Conservation (phyloP, 2,329 filamentous ascomycete species). For the Dryadomyces sulphureus region DNA sequence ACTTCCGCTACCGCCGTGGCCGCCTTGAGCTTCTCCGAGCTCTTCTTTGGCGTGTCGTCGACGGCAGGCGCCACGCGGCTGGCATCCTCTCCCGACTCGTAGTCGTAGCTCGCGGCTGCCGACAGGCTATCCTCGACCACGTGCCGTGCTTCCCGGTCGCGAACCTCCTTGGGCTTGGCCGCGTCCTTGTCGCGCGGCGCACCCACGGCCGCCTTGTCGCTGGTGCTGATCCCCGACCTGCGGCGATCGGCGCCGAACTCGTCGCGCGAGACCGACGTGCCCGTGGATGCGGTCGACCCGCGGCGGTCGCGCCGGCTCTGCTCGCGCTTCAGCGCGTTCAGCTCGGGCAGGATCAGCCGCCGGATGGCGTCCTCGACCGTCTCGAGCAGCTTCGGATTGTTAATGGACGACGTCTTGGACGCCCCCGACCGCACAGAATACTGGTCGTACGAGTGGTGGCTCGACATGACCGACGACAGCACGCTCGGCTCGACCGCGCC, state of each 20-base stretch:
- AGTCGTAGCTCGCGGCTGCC: conserved; percentile 19
- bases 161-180: conserved; percentile 25
- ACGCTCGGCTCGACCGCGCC: conserved; percentile 35
- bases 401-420: conserved; percentile 56
- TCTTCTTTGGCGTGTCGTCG: conserved; percentile 30
- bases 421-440: conserved; percentile 34
- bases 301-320: conserved; percentile 62
- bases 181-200: conserved; percentile 3
- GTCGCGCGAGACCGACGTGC: conserved; percentile 37
- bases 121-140: conserved; percentile 33
- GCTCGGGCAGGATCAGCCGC: conserved; percentile 75
- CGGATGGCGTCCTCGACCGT: conserved; percentile 90
- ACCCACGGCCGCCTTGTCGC: conserved; percentile 30
- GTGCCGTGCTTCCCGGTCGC: conserved; percentile 40
- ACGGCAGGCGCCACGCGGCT: conserved; percentile 8
- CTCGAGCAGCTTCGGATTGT: conserved; percentile 80
- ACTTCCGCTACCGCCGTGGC: too few species aligned
- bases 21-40: conserved; percentile 27
- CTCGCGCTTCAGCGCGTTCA: conserved; percentile 82
- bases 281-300: conserved; percentile 46
- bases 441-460: conserved; percentile 40
- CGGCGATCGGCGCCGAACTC: conserved; percentile 41
- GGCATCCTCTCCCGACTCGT: conserved; percentile 20
- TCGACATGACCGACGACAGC: conserved; percentile 37
- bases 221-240: conserved; percentile 40